These are phyloP conservation scores for Penicillium rolfsii DNA, from an alignment of 2,329 filamentous ascomycete species.

Conservation along the genomic window DNA sequence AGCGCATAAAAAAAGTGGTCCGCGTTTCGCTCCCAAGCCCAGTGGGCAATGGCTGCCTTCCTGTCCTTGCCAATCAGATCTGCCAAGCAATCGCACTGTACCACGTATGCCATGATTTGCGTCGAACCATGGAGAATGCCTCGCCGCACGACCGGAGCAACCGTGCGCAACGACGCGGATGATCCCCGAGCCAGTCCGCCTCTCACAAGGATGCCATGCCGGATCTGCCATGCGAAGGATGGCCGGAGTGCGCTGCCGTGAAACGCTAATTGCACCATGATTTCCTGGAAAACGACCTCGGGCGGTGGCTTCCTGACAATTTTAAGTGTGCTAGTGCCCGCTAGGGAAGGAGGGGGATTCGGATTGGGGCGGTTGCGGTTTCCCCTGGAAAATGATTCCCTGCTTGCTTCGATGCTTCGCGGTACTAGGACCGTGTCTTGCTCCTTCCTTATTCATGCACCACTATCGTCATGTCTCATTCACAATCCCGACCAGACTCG, in stretches of 20 bases:
- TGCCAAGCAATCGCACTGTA: constrained; percentile 2
- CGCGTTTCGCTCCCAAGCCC: constrained; percentile 5
- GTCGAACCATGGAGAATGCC: neutral
- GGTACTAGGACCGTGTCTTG: neutral
- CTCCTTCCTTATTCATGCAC: neutral
- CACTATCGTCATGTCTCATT: constrained; percentile 6
- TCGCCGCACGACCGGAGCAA: neutral
- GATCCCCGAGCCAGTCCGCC: neutral
- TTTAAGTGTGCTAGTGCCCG: neutral
- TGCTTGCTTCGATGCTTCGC: neutral
- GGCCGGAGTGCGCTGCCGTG: constrained; percentile 13
- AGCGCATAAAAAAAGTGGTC: constrained; percentile 13
- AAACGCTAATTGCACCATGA: constrained; percentile 18
- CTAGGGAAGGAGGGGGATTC: neutral
- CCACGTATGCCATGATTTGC: neutral
- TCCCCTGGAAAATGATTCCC: neutral
- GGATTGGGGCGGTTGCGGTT: neutral
- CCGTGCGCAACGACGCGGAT: neutral
- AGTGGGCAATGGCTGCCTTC: constrained; percentile 13
- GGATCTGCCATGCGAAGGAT: constrained; percentile 18
- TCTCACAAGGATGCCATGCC: neutral
- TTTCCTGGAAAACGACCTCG: constrained; percentile 18
- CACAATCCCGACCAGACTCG: neutral
- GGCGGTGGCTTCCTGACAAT: constrained; percentile 11
- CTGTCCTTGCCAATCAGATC: constrained; percentile 16